These are phyloP conservation scores for Russula foetens DNA, from an alignment of 768 basidiomycete genomes.

Conservation along the genomic window DNA sequence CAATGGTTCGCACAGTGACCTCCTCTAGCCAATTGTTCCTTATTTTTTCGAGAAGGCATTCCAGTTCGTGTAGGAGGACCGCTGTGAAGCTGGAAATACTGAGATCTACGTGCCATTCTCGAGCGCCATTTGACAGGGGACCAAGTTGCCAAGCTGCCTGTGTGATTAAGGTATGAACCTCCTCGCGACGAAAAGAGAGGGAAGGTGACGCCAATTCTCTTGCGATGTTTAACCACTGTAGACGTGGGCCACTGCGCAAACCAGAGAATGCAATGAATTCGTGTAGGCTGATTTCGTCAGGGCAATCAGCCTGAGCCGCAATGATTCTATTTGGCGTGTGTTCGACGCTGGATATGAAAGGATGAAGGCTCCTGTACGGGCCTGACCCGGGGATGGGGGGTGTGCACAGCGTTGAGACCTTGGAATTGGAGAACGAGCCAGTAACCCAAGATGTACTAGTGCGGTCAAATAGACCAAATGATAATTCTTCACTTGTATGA, in stretches of 20 bases:
- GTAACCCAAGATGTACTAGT: not conserved
- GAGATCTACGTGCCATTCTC: conserved; percentile 37
- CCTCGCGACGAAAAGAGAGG: conserved; percentile 33
- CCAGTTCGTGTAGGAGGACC: conserved; percentile 31
- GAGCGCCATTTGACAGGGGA: conserved; percentile 15
- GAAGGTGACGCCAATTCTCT: conserved; percentile 35
- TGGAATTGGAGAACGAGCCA: not conserved
- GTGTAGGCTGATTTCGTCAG: conserved; percentile 33
- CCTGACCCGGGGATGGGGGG: not conserved
- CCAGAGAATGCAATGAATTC: conserved; percentile 39
- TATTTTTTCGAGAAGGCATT: conserved; percentile 29
- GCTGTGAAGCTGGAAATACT: conserved; percentile 27
- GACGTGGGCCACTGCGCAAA: conserved; percentile 35
- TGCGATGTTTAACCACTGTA: conserved; percentile 46
- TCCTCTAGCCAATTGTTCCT: conserved; percentile 34
- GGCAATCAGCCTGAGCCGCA: conserved; percentile 36
- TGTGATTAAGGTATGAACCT: conserved; percentile 35
- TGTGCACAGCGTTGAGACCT: not conserved
- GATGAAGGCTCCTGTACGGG: not conserved
- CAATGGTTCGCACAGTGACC: conserved; percentile 7
- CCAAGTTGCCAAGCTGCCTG: conserved; percentile 42
- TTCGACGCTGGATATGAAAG: not conserved
- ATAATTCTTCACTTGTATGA: conserved; percentile 6
- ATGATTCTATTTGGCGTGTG: conserved; percentile 36
- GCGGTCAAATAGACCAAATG: conserved; percentile 2